Evolutionary conservation across 257 asterid genomes (phyloP), one percentile per base, ranked within the genome.

Genomic region (Nicotiana sylvestris): DNA sequence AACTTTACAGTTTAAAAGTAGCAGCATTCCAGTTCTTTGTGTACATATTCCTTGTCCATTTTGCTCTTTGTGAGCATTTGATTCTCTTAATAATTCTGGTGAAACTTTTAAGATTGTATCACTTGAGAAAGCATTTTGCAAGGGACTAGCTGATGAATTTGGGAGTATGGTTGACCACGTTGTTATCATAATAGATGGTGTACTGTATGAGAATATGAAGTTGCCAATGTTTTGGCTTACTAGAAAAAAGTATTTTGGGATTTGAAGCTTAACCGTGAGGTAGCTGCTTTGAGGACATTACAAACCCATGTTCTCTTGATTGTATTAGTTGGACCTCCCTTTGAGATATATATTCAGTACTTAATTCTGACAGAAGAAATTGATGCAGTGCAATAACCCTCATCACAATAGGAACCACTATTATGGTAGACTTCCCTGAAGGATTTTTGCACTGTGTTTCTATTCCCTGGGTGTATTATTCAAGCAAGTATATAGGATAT

Each of bases 211-310:
- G 33, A 66, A 51, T 33, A 66, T 64, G 66, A 10, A 49, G 46
- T 66, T 66, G 83, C 62, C 76, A 66, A 65, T 80, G 58, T 2
- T 65, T 56, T 81, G 77, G 78, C 83, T n/a, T 66, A 30, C 29
- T 60, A 80, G 78, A 15, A 33, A 51, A 39, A 51, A 12, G 53
- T 66, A 66, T 80, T 81, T 29, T 80, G 43, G 78, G 66, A 49
- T 51, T 32, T 81, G 32, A 33, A 65, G 65, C 76, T 81, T 51
- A 46, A 64, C 68, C 13, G 10, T 65, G 65, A 51, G 53, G 21
- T 43, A 53, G 83, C 66, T 81, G 46, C 27, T 49, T 81, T 46
- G 35, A 32, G 76, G 83, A 81, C 77, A 49, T 56, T 32, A 16
- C 39, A 55, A 53, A 49, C 32, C 51, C 11, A 5, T 66, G 64